phyloP scores from a whole-genome alignment of 2,329 filamentous ascomycete genomes.

The Colletotrichum graminicola region DNA sequence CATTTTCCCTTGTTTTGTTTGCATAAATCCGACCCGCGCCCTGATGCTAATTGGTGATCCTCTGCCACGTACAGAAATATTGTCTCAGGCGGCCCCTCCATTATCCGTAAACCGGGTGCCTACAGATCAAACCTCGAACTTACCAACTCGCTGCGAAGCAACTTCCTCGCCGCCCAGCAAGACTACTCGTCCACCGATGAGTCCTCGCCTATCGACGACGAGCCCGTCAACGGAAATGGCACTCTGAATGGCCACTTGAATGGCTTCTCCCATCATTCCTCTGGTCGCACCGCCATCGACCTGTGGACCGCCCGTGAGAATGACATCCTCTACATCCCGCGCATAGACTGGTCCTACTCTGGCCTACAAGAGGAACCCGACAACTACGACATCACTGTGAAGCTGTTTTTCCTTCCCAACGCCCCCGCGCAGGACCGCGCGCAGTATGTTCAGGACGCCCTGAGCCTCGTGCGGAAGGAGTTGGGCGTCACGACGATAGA shows the following conservation, averaged over 20 bases:
- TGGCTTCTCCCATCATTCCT: constrained; percentile 48
- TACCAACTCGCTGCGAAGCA: constrained; percentile 86
- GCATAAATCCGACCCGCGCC: constrained; percentile 44
- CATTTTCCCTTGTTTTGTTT: constrained; percentile 11
- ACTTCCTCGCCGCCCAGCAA: constrained; percentile 81
- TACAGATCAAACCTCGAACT: constrained; percentile 94
- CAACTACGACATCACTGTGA: constrained; percentile 95
- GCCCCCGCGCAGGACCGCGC: constrained; percentile 74
- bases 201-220: constrained; percentile 45
- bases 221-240: constrained; percentile 50
- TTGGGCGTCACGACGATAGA: constrained; percentile 82
- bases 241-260: constrained; percentile 44
- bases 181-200: constrained; percentile 59
- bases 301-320: constrained; percentile 77
- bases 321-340: constrained; percentile 78
- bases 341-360: constrained; percentile 77
- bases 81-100: constrained; percentile 84
- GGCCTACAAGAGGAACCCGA: constrained; percentile 83
- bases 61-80: constrained; percentile 71
- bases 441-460: constrained; percentile 80
- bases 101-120: constrained; percentile 82
- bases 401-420: constrained; percentile 90
- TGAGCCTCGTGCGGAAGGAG: constrained; percentile 84
- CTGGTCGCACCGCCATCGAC: constrained; percentile 49
- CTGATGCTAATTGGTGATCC: constrained; percentile 41